Evolutionary conservation across 2,329 filamentous ascomycete species (phyloP).

Genomic region (Botrytis deweyae): DNA sequence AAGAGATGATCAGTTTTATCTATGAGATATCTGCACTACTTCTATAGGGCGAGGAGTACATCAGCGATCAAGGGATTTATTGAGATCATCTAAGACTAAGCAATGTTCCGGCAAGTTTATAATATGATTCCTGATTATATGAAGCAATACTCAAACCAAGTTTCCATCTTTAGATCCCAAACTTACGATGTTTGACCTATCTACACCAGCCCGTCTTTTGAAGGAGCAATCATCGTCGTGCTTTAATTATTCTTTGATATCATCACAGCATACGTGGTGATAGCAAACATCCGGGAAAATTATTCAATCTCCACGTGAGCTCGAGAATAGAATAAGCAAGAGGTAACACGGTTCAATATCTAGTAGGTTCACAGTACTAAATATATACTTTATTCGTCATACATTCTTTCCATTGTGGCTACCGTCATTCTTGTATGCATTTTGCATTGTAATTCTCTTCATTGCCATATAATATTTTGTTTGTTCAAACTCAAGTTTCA

Average conservation of each 20-base stretch:
- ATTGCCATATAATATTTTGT: not conserved
- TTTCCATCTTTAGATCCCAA: not conserved
- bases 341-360: not conserved
- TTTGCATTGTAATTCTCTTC: not conserved
- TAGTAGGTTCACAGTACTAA: conserved; percentile 1
- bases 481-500: not conserved
- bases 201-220: not conserved
- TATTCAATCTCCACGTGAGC: not conserved
- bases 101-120: conserved; percentile 11
- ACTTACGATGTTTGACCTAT: not conserved
- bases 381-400: not conserved
- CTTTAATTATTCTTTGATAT: not conserved
- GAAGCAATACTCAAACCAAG: not conserved
- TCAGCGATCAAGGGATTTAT: not conserved
- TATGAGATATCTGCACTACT: not conserved
- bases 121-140: not conserved
- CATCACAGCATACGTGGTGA: not conserved
- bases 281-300: not conserved
- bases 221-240: not conserved
- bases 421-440: not conserved
- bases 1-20: conserved; percentile 6
- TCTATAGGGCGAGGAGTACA: not conserved
- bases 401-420: not conserved
- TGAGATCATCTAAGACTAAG: not conserved
- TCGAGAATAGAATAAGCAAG: not conserved